These are phyloP conservation scores for Parasarocladium wereldwijsianum DNA, from an alignment of 2,329 filamentous ascomycete species.

Conservation along the genomic window DNA sequence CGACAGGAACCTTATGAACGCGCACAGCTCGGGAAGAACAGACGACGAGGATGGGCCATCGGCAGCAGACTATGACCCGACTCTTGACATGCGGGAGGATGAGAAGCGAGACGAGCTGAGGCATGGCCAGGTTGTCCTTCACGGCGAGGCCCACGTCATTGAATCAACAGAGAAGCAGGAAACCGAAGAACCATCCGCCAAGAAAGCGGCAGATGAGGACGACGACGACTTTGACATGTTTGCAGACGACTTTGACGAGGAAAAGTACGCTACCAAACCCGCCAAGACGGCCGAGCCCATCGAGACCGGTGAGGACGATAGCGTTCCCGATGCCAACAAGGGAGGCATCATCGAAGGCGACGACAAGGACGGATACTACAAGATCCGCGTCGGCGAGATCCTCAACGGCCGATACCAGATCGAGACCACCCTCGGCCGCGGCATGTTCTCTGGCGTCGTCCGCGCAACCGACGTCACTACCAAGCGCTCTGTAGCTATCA, in stretches of 20 bases:
- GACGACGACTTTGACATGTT: conserved; percentile 80
- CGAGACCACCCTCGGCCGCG: conserved; percentile 73
- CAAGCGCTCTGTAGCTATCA: conserved; percentile 76
- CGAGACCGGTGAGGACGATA: conserved; percentile 30
- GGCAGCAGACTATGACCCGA: conserved; percentile 88
- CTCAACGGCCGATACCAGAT: conserved; percentile 83
- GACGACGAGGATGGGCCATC: conserved; percentile 58
- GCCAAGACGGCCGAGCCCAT: conserved; percentile 18
- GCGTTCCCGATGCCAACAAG: conserved; percentile 47
- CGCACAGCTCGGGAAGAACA: conserved; percentile 26
- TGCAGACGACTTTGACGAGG: conserved; percentile 61
- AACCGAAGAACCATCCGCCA: conserved; percentile 12
- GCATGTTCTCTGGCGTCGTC: conserved; percentile 95
- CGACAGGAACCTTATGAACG: conserved; percentile 54
- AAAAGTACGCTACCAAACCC: conserved; percentile 44
- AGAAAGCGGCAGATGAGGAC: conserved; percentile 39
- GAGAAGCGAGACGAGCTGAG: conserved; percentile 54
- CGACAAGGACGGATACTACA: conserved; percentile 92
- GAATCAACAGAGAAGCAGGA: conserved; percentile 12
- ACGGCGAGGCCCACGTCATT: conserved; percentile 24
- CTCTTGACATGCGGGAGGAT: conserved; percentile 76
- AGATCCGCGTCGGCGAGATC: conserved; percentile 81
- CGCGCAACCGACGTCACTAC: conserved; percentile 66
- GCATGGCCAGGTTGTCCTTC: conserved; percentile 37
- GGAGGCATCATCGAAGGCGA: conserved; percentile 81